phyloP scores from a whole-genome alignment of 139 green algal species.

The Astrephomene gubernaculifera region DNA sequence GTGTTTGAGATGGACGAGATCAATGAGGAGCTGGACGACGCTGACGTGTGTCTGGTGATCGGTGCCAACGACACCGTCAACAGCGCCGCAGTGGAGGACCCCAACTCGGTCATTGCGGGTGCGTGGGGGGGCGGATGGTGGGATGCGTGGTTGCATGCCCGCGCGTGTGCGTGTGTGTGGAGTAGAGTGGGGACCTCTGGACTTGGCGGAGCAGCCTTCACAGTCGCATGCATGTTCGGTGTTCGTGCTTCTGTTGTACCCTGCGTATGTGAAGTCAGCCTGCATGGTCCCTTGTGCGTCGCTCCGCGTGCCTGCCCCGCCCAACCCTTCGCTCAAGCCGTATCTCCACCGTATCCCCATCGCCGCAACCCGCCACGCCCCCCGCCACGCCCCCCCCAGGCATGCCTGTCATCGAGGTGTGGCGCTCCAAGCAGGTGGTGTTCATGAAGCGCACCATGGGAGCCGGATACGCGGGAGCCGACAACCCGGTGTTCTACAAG shows the following conservation, averaged over 20 bases:
- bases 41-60: conserved; percentile 88
- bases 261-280: no score
- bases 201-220: no score
- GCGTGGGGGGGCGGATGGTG: neutral
- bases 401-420: conserved; percentile 81
- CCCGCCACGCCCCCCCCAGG: no score
- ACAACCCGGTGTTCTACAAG: conserved; percentile 93
- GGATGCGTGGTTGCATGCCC: neutral
- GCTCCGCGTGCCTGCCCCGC: no score
- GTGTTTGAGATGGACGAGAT: conserved; percentile 60
- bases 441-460: conserved; percentile 93
- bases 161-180: neutral
- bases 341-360: no score
- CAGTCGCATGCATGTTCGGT: no score
- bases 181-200: no score
- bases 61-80: conserved; percentile 93
- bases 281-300: no score
- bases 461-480: conserved; percentile 86
- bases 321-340: no score
- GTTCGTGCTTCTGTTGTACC: no score
- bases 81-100: conserved; percentile 88
- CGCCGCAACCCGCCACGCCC: no score
- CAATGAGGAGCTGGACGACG: conserved; percentile 74
- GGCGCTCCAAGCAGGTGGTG: conserved; percentile 85
- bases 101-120: conserved; percentile 86